Evolutionary conservation across 805 yeast genomes (phyloP), one percentile per base, ranked within the genome.

Genomic region (Wickerhamomyces kurtzmanii): DNA sequence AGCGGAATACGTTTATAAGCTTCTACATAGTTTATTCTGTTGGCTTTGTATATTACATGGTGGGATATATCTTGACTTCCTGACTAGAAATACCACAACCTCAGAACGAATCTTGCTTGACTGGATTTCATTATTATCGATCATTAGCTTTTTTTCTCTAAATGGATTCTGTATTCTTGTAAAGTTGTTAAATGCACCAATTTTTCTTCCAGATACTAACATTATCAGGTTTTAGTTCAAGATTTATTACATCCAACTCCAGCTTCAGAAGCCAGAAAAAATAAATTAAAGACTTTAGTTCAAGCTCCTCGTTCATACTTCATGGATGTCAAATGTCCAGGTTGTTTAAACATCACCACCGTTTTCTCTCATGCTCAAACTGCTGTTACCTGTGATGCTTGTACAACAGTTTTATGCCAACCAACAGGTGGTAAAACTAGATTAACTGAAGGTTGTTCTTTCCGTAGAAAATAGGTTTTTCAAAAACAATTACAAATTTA

Each of bases 391-490:
- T 91, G 99, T 77, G 97, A 93, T 60, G 77, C 94, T 32, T 91
- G 99, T 73, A 79, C 97, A 49, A 85, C 96, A 48, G 96, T 91
- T 45, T 81, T 91, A 61, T 87, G 97, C 71, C 80, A 91, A 59
- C 99, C 99, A 63, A 82, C 96, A 49, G 99, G 99, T 76, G 99
- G 99, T 75, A 91, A 91, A 78, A 96, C 97, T 60, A 86, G 81
- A 71, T 78, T 91, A 65, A 86, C 97, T 53, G 98, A 93, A 74
- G 99, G 99, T 68, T 83, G 94, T 62, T 91, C 98, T 56, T 91
- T 86, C 91, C 85, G 97, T 81, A 84, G 85, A 72, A 91, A 89
- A 85, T 89, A 84, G 80, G 47, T 39, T 28, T 28, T 15, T n/a
- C 18, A 15, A 26, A 30, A n/a, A n/a, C n/a, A n/a, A n/a, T n/a